These are phyloP conservation scores for Chimonanthus salicifolius DNA, from an alignment of 164 flowering plant species.

Conservation along the genomic window DNA sequence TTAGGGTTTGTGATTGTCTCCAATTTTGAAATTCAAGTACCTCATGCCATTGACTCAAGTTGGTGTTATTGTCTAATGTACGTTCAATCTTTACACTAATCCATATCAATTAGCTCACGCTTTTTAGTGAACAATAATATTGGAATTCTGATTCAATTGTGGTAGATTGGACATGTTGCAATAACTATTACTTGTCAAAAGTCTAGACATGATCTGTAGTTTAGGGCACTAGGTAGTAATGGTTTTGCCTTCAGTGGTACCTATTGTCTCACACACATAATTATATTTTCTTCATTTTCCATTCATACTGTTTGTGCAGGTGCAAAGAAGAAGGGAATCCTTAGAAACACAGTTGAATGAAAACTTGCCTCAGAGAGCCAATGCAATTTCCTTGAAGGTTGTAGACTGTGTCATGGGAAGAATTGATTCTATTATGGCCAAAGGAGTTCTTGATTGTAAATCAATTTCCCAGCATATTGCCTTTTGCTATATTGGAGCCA, in stretches of 20 bases:
- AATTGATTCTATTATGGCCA: constrained; percentile 20
- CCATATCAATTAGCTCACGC: background rate
- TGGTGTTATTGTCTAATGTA: background rate
- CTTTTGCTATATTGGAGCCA: constrained; percentile 48
- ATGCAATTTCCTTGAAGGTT: constrained; percentile 29
- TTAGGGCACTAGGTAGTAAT: background rate
- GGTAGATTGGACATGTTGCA: background rate
- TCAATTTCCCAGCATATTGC: constrained; percentile 53
- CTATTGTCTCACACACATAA: background rate
- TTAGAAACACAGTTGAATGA: constrained; percentile 37
- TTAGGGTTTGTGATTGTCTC: too few relatives aligned
- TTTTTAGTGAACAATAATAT: background rate
- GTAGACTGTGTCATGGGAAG: constrained; percentile 37
- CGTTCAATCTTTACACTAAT: background rate
- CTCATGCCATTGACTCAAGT: background rate
- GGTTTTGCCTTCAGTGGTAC: background rate
- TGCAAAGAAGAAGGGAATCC: constrained; percentile 38
- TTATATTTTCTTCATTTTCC: too few relatives aligned
- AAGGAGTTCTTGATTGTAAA: constrained; percentile 40
- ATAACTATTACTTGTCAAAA: background rate
- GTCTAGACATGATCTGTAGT: background rate
- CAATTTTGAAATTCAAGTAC: background rate
- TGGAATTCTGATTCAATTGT: background rate
- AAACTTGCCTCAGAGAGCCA: constrained; percentile 31
- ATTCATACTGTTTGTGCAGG: constrained; percentile 20